A percentile compares a stretch with the other conserved stretches of the same genome.
Conservation (phyloP, 2,329 filamentous ascomycete species). For the Achaetomium macrosporum region DNA sequence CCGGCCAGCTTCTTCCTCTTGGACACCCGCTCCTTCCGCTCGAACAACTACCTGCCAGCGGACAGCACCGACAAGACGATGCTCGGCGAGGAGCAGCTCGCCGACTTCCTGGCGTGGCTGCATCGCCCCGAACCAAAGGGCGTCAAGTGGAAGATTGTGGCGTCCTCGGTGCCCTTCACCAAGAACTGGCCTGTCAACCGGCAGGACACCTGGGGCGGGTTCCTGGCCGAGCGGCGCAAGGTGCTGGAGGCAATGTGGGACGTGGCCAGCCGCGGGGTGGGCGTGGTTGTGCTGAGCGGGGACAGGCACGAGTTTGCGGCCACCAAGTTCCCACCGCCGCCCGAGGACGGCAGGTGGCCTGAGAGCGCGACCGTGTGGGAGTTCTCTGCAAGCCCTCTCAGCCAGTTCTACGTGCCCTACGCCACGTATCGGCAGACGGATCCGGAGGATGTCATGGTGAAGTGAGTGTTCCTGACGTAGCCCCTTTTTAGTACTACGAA, state of each 20-base stretch:
- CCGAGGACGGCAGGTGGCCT: slow-evolving; percentile 53
- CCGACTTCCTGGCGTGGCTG: slow-evolving; percentile 74
- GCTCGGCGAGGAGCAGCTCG: slow-evolving; percentile 73
- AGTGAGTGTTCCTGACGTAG: slow-evolving; percentile 50
- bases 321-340: slow-evolving; percentile 66
- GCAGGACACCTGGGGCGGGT: slow-evolving; percentile 91
- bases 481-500: background rate
- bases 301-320: slow-evolving; percentile 97
- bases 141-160: slow-evolving; percentile 88
- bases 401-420: slow-evolving; percentile 87
- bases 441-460: slow-evolving; percentile 73
- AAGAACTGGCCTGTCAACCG: slow-evolving; percentile 93
- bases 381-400: slow-evolving; percentile 85
- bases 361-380: slow-evolving; percentile 69
- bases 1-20: slow-evolving; percentile 92
- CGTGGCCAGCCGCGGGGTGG: slow-evolving; percentile 65
- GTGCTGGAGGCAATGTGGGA: slow-evolving; percentile 93
- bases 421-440: slow-evolving; percentile 78
- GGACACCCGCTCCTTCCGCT: slow-evolving; percentile 84
- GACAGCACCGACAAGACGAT: slow-evolving; percentile 70
- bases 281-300: slow-evolving; percentile 79
- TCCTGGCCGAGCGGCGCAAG: slow-evolving; percentile 68
- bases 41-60: slow-evolving; percentile 53
- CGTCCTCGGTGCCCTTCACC: slow-evolving; percentile 88
- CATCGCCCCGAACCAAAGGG: slow-evolving; percentile 64